Percentiles rank a stretch among this genome's conserved stretches.
These are phyloP conservation scores for Blastobotrys petasosporus DNA, from an alignment of 1,139 yeast species.

Conservation along the genomic window DNA sequence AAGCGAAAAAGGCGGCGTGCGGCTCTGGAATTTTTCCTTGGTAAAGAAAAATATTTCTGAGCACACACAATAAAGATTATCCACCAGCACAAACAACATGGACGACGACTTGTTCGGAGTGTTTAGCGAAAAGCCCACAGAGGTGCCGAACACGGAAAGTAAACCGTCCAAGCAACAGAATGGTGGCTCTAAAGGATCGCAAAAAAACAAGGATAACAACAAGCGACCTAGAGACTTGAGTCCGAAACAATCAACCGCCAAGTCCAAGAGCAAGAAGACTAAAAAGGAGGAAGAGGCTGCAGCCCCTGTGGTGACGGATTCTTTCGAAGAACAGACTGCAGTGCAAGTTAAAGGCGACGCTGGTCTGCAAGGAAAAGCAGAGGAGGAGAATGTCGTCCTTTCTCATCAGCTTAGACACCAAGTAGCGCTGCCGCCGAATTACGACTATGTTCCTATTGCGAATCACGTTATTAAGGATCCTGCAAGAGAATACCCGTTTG, in stretches of 20 bases:
- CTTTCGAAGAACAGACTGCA: slow-evolving; percentile 85
- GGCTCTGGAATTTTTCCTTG: not conserved
- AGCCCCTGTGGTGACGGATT: slow-evolving; percentile 74
- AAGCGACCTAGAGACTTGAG: slow-evolving; percentile 3
- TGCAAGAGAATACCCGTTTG: slow-evolving; percentile 87
- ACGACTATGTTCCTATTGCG: slow-evolving; percentile 80
- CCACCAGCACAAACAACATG: slow-evolving; percentile 3
- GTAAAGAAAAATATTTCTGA: not conserved
- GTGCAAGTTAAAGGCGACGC: slow-evolving; percentile 77
- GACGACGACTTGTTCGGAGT: slow-evolving; percentile 26
- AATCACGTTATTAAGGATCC: slow-evolving; percentile 57
- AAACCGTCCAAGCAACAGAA: not conserved
- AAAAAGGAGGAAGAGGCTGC: slow-evolving; percentile 11
- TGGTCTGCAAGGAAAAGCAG: slow-evolving; percentile 49
- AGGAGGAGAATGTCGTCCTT: slow-evolving; percentile 55
- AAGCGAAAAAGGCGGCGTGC: too few species aligned
- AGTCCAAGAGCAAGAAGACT: slow-evolving; percentile 2
- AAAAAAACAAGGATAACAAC: slow-evolving; percentile 1
- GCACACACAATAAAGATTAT: not conserved
- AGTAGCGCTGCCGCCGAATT: slow-evolving; percentile 91
- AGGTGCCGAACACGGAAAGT: slow-evolving; percentile 3
- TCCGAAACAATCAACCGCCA: slow-evolving; percentile 1
- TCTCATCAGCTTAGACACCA: slow-evolving; percentile 96
- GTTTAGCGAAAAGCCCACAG: slow-evolving; percentile 23
- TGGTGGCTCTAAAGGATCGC: not conserved